Evolutionary conservation across 106 monocot species (phyloP), one percentile per base, ranked within the genome.

Genomic region (Vanilla planifolia): DNA sequence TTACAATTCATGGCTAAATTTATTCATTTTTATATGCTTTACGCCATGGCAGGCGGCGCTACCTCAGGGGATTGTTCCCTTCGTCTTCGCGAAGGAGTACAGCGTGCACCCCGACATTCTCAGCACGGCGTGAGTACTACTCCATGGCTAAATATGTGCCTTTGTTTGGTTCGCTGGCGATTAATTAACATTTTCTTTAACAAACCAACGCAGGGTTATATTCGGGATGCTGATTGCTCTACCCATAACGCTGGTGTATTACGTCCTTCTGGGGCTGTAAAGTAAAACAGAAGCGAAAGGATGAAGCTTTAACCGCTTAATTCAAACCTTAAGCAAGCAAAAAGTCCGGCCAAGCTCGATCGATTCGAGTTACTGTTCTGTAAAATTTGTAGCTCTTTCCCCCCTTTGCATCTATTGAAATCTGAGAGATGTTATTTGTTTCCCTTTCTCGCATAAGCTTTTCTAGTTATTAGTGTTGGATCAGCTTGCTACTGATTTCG

Each of bases 61-160:
- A 2, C 83, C 83, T 2, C 79, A 79, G 53, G 83, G 83, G 15
- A 84, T 84, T 6, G 83, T 84, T 25, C 78, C 83, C 14, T 83
- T 83, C 64, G 78, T 83, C 11, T 83, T 83, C 46, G 74, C 83
- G 0, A 83, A 83, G 52, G 79, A 79, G 79, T 84, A 84, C 75
- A 72, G 79, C 48, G 67, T 84, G n/a, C 83, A 83, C 25, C 83
- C 83, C 2, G 74, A 75, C 55, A 84, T 84, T 27, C 78, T 84
- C 13, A 79, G 83, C 71, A 84, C 83, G 5, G 79, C 77, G 82
- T 82, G 14, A 70, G 77, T 58, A 13, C 27, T 55, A 4, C 9
- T 4, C 5, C 14, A 6, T 10, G 37, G 37, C 37, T 37, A 6
- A 37, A 37, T 37, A 5, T 37, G 37, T 15, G 45, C 5, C n/a